Evolutionary conservation across 2,329 filamentous ascomycete genomes (phyloP), one percentile per base, ranked within the genome.

Genomic region (Colletotrichum tofieldiae): DNA sequence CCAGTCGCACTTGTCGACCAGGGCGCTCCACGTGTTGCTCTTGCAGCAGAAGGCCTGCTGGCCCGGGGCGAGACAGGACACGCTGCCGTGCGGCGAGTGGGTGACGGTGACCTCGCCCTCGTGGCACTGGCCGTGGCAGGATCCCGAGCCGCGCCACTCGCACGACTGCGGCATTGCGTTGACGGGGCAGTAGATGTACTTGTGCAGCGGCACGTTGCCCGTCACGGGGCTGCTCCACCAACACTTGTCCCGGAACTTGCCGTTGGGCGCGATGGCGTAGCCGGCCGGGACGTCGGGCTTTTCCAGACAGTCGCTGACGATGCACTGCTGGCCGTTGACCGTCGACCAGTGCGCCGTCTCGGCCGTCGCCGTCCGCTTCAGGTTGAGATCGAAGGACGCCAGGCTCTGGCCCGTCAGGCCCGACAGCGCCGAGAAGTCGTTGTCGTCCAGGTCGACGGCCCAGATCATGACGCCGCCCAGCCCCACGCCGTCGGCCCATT

Each of bases 401-500:
- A 63, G 47, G 3, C 16, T 52, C 32, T 52, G 26, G 6, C 32
- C 29, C 16, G n/a, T 12, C 11, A 29, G 60, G 14, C 58, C 58
- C 41, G n/a, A 23, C n/a, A 62, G 32, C 37, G 43, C 43, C 43
- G 43, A 45, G 43, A 45, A 45, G 43, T 18, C 16, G 16, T 18
- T 49, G 60, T 63, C n/a, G 32, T 63, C 60, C 32, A 39, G 45
- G 35, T 63, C 60, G 60, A 63, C 39, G 11, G 80, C 76, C 81
- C 80, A 84, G 35, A 82, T 79, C 52, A 83, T 67, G 9, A 77
- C 65, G 43, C 80, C 80, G 16, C 76, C 75, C 0, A 85, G 73
- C 14, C 83, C 80, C 0, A 74, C 61, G 0, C 74, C 41, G 54
- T 82, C 81, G 1, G 81, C 82, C 43, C 73, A 81, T 6, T 64